Base-by-base conservation (phyloP, 371 early-diverging fungal genomes). In the Mortierella sp. region DNA sequence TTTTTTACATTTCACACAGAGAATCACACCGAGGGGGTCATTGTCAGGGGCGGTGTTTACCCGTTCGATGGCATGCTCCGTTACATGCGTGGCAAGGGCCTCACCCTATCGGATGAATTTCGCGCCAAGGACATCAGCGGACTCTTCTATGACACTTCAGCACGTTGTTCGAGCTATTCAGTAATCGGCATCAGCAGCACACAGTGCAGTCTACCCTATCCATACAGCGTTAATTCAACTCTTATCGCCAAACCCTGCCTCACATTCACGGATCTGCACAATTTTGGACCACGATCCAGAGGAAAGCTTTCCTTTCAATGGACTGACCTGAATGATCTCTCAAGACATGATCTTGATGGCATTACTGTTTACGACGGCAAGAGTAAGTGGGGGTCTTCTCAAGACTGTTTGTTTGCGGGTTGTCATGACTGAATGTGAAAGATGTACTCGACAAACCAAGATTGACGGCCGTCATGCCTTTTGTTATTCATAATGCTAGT, bases 11-110 rank as follows among this genome's bases (percentile, higher is more conserved):
- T 24, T 48, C 21, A 12, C 19, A 24, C 52, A 76, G 71, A 51
- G 71, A 83, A 19, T 67, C 80, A 28, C 74, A 76, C 55, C 67
- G 80, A 53, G 66, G 71, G 49, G 52, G 83, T 84, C 25, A 74
- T 85, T 31, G 81, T 87, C 8, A 82, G 79, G 54, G 88, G 88
- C 22, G 60, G 71, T 17, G 62, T 84, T 17, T 87, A 84, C 40
- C 60, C 69, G 0, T 80, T 83, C 47, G 76, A 68, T 10, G 67
- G 29, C 16, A 73, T 84, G 64, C 78, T 82, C 29, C 16, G 5
- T 3, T 85, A 80, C 54, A 79, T 87, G 53, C 31, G 60, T 0
- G 47, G 61, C 39, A 79, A 82, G 57, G 81, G 71, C 5, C 40
- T 85, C 37, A 80, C 79, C 43, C 49, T 87, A 41, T 80, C 82